These are phyloP conservation scores for Fusarium tanahbumbuense DNA, from an alignment of 2,329 filamentous ascomycete genomes.

Conservation along the genomic window DNA sequence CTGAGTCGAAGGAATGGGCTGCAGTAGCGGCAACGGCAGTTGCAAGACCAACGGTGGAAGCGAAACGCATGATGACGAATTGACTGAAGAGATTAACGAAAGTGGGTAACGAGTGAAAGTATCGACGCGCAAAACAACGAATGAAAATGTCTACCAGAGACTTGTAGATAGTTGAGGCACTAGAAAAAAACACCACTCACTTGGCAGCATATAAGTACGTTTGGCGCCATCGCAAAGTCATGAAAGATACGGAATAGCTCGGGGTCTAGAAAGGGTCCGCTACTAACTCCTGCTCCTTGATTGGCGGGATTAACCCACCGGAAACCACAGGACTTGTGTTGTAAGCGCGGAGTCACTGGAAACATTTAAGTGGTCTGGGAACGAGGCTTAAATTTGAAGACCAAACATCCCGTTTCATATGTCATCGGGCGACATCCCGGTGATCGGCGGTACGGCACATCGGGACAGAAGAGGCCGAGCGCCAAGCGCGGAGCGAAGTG, in stretches of 20 bases:
- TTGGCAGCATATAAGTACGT: not conserved
- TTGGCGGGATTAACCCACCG: not conserved
- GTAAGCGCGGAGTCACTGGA: not conserved
- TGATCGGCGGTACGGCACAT: not conserved
- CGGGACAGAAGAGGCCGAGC: not conserved
- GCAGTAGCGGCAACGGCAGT: conserved; percentile 42
- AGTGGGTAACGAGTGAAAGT: not conserved
- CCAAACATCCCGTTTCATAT: not conserved
- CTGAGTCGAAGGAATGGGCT: conserved; percentile 31
- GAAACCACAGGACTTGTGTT: not conserved
- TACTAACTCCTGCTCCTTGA: not conserved
- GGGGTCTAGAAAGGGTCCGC: not conserved
- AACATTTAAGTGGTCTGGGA: not conserved
- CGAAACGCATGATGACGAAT: conserved; percentile 42
- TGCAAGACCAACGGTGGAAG: conserved; percentile 33
- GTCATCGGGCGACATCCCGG: not conserved
- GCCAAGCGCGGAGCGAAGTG: not conserved
- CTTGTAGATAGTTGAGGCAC: not conserved
- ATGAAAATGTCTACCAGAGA: conserved; percentile 29
- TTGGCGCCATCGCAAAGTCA: not conserved
- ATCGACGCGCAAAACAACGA: conserved; percentile 5
- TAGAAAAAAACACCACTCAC: too few relatives aligned
- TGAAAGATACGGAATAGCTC: not conserved
- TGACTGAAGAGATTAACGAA: conserved; percentile 11
- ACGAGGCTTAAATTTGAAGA: not conserved